Evolutionary conservation across 2,329 filamentous ascomycete species (phyloP), one percentile per base, ranked within the genome.

Genomic region (Scopulariopsis brevicaulis): DNA sequence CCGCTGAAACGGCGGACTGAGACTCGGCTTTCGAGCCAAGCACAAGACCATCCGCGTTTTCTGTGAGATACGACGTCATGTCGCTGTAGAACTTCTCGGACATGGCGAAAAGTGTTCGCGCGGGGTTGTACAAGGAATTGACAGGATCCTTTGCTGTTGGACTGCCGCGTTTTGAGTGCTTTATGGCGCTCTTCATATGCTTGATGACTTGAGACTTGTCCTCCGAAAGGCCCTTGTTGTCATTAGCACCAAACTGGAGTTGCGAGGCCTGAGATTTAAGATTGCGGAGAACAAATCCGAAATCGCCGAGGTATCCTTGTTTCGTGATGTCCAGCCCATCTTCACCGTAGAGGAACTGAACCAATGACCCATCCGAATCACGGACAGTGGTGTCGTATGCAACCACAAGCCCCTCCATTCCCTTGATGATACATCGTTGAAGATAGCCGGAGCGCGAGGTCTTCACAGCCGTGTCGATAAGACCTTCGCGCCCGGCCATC

Each of bases 401-500:
- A 2, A 96, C 91, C 65, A 85, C 87, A 51, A 97, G 78, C 4
- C 94, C 94, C 72, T 99, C 94, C 88, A 99, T 95, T 61, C 94
- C 94, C 76, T 99, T 99, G 75, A 99, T 95, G 62, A 99, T 80
- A 79, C 94, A 99, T 68, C 95, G 82, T 70, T 99, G 94, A 56
- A 99, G 78, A 69, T 99, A 99, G 60, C 94, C 95, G 32, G 94
- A 97, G 68, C 94, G 87, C 11, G 93, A 96, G 1, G 94, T 99
- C 75, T 99, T 99, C 71, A 99, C 94, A 62, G 94, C 94, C 22
- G 94, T 99, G 80, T 99, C 94, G 68, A 99, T 99, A 63, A 99
- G 77, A 78, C 94, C 94, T 79, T 99, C 95, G 74, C 94, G 85
- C 65, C 95, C 95, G 67, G 93, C 94, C 95, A 99, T 99, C 72